Evolutionary conservation across 495 filamentous ascomycete genomes (phyloP).

Genomic region (Penicillium chermesinum): DNA sequence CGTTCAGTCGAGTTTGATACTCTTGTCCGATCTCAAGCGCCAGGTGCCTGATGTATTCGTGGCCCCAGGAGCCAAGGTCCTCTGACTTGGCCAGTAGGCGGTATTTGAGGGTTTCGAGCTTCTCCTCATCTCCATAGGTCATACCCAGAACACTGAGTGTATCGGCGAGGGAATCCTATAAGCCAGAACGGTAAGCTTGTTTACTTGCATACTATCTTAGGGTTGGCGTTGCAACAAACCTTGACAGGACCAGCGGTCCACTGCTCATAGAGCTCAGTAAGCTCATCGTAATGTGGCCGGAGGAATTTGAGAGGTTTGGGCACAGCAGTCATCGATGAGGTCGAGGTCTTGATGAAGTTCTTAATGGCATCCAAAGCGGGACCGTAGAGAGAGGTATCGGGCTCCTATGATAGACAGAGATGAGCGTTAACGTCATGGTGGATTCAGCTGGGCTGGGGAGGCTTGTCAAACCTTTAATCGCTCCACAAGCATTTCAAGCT

Average conservation of each 20-base stretch:
- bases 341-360: slow-evolving; percentile 96
- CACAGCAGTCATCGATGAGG: slow-evolving; percentile 97
- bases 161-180: slow-evolving; percentile 77
- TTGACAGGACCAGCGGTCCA: slow-evolving; percentile 83
- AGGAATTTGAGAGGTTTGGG: slow-evolving; percentile 98
- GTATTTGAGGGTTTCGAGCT: slow-evolving; percentile 93
- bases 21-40: slow-evolving; percentile 95
- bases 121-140: slow-evolving; percentile 96
- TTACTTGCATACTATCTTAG: not conserved
- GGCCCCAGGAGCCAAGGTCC: slow-evolving; percentile 95
- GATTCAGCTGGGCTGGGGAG: not conserved
- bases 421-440: slow-evolving; percentile 25
- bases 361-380: slow-evolving; percentile 92
- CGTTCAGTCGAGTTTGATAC: slow-evolving; percentile 70
- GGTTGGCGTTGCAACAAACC: slow-evolving; percentile 44
- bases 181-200: not conserved
- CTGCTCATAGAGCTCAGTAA: slow-evolving; percentile 79
- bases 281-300: slow-evolving; percentile 84
- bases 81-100: slow-evolving; percentile 81
- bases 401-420: slow-evolving; percentile 54
- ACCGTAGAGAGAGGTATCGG: slow-evolving; percentile 82
- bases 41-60: slow-evolving; percentile 96
- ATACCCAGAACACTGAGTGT: slow-evolving; percentile 96
- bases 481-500: slow-evolving; percentile 98
- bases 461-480: slow-evolving; percentile 68